Evolutionary conservation across 2,329 filamentous ascomycete genomes (phyloP).

Genomic region (Polychaeton citri): DNA sequence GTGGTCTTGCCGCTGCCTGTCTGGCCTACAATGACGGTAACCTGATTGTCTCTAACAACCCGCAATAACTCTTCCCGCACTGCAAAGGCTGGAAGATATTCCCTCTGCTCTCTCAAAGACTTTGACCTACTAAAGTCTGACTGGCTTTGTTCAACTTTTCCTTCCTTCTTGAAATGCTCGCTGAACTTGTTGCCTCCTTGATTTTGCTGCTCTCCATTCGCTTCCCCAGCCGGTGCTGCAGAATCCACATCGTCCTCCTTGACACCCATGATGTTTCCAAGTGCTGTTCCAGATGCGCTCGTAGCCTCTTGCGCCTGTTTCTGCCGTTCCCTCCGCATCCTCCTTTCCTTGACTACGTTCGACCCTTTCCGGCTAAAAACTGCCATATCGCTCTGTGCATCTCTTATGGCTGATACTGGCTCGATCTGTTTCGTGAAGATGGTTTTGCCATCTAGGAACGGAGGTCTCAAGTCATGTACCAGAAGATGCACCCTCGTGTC

Average conservation of each 20-base stretch:
- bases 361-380: constrained; percentile 95
- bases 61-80: constrained; percentile 84
- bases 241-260: constrained; percentile 86
- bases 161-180: constrained; percentile 71
- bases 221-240: constrained; percentile 56
- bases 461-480: constrained; percentile 85
- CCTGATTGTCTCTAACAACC: constrained; percentile 92
- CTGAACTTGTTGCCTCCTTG: constrained; percentile 65
- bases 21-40: constrained; percentile 91
- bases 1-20: constrained; percentile 97
- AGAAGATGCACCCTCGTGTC: constrained; percentile 77
- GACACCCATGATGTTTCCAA: constrained; percentile 91
- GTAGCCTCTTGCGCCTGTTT: constrained; percentile 93
- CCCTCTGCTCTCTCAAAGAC: constrained; percentile 75
- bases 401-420: constrained; percentile 80
- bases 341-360: constrained; percentile 76
- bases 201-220: constrained; percentile 44
- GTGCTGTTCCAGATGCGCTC: constrained; percentile 75
- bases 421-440: constrained; percentile 97
- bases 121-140: constrained; percentile 92
- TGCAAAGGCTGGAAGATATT: constrained; percentile 89
- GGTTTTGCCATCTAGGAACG: constrained; percentile 85
- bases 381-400: constrained; percentile 96
- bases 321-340: constrained; percentile 84
- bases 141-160: constrained; percentile 47